Percentiles rank a stretch among this genome's conserved stretches.
These are phyloP conservation scores for Cunninghamia lanceolata DNA, from an alignment of 75 land plant species.

Conservation along the genomic window DNA sequence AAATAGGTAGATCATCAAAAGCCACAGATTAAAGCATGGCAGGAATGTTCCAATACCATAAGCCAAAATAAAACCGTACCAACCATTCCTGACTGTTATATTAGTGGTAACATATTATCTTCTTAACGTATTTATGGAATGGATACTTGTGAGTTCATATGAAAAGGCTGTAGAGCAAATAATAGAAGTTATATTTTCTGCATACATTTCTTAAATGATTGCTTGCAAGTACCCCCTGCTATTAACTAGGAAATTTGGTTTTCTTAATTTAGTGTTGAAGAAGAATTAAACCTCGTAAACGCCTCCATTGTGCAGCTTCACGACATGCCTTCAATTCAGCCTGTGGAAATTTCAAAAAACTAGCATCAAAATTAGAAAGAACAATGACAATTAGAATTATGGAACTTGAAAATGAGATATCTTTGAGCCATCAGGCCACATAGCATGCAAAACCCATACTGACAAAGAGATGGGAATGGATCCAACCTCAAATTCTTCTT, in stretches of 20 bases:
- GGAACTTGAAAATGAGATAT: background rate
- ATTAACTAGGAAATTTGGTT: background rate
- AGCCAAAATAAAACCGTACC: background rate
- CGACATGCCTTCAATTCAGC: constrained; percentile 67
- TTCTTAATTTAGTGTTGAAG: background rate
- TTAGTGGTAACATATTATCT: background rate
- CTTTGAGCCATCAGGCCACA: background rate
- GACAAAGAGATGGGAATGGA: background rate
- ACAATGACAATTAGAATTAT: background rate
- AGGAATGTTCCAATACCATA: background rate
- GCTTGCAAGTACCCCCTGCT: background rate
- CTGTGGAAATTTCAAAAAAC: constrained; percentile 26
- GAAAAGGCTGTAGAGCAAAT: background rate
- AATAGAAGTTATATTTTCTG: background rate
- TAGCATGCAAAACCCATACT: background rate
- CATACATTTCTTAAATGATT: background rate
- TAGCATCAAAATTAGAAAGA: background rate
- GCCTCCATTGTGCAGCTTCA: constrained; percentile 98
- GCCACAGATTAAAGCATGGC: background rate
- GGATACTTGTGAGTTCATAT: background rate
- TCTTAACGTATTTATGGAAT: background rate
- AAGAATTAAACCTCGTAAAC: constrained; percentile 59
- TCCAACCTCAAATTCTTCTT: constrained; percentile 66
- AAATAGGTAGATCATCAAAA: background rate
- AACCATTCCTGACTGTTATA: background rate